Evolutionary conservation across 768 basidiomycete genomes (phyloP).

Genomic region (Boletus coccyginus): DNA sequence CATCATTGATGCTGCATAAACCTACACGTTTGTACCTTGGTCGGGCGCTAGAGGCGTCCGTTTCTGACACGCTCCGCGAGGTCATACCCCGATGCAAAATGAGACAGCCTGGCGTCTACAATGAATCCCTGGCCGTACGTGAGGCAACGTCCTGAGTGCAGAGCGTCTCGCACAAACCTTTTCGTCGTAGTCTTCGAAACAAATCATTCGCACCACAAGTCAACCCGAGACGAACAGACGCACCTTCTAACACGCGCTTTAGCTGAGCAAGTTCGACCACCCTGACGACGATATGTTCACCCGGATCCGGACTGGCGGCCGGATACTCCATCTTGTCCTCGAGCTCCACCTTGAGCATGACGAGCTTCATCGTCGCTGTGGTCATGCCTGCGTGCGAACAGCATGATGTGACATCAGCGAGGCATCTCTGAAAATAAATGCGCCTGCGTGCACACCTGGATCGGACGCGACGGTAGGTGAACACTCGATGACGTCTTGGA

Average conservation of each 20-base stretch:
- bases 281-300: slow-evolving; percentile 77
- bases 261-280: slow-evolving; percentile 70
- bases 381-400: slow-evolving; percentile 70
- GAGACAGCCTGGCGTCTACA: slow-evolving; percentile 75
- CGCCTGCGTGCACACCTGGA: slow-evolving; percentile 48
- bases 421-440: not conserved
- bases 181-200: slow-evolving; percentile 51
- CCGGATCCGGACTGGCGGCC: slow-evolving; percentile 74
- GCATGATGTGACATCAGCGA: not conserved
- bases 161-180: slow-evolving; percentile 40
- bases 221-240: slow-evolving; percentile 12
- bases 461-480: slow-evolving; percentile 64
- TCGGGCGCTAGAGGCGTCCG: slow-evolving; percentile 22
- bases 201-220: not conserved
- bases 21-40: not conserved
- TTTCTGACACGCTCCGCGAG: slow-evolving; percentile 43
- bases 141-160: not conserved
- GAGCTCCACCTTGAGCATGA: slow-evolving; percentile 66
- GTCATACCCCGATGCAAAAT: slow-evolving; percentile 70
- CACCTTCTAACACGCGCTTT: slow-evolving; percentile 63
- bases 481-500: slow-evolving; percentile 51
- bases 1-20: slow-evolving; percentile 19
- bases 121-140: slow-evolving; percentile 47
- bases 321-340: slow-evolving; percentile 67
- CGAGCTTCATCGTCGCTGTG: slow-evolving; percentile 89